These are phyloP conservation scores for Linnemannia schmuckeri DNA, from an alignment of 192 early-diverging fungal species.

Conservation along the genomic window DNA sequence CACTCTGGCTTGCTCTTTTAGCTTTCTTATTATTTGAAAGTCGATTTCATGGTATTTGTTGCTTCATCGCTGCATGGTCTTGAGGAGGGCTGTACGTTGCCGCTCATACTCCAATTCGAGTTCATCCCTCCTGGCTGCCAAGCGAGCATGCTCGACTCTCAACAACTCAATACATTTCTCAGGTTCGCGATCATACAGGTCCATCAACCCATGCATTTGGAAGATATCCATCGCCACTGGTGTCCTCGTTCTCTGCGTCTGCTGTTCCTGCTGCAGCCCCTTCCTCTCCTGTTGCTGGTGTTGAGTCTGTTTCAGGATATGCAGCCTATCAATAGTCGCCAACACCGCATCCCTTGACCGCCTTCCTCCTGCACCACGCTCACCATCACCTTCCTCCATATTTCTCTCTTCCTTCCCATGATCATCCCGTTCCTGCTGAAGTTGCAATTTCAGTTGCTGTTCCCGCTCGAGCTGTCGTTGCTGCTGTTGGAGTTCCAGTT, in stretches of 20 bases:
- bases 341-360: neutral
- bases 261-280: neutral
- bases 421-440: too few species aligned
- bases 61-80: neutral
- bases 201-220: constrained; percentile 18
- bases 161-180: constrained; percentile 4
- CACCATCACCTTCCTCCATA: neutral
- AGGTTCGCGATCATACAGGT: constrained; percentile 22
- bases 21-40: too few species aligned
- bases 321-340: neutral
- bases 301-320: neutral
- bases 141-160: constrained; percentile 16
- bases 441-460: neutral
- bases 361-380: neutral
- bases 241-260: neutral
- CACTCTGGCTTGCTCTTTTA: too few species aligned
- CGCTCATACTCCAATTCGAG: constrained; percentile 27
- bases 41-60: too few species aligned
- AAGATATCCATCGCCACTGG: constrained; percentile 6
- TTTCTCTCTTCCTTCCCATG: neutral
- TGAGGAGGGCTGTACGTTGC: constrained; percentile 18
- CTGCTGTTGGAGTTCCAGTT: neutral
- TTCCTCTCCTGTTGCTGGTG: neutral
- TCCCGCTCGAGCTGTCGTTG: neutral
- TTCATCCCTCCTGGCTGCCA: constrained; percentile 18